Conservation (phyloP, 2,329 filamentous ascomycete species). For the Microthyrium microscopicum region DNA sequence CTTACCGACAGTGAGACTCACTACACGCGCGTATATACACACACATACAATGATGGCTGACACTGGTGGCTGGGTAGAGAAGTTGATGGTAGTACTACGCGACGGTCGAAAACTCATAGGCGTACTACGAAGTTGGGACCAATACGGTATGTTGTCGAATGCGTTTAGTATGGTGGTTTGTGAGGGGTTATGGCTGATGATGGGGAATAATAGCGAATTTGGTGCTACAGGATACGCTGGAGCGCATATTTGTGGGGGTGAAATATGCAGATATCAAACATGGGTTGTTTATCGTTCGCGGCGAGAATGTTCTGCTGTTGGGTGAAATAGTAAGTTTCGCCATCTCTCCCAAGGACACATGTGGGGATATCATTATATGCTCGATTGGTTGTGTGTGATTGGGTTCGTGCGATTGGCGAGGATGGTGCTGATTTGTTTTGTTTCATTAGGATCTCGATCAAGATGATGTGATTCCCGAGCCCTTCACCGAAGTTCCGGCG, state of each 20-base stretch:
- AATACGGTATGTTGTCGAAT: slow-evolving; percentile 54
- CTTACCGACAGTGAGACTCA: slow-evolving; percentile 77
- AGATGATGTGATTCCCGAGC: slow-evolving; percentile 68
- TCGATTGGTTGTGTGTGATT: background rate
- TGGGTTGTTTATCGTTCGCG: slow-evolving; percentile 80
- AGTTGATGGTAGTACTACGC: slow-evolving; percentile 77
- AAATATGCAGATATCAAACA: slow-evolving; percentile 73
- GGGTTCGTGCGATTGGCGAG: background rate
- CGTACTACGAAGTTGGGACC: slow-evolving; percentile 88
- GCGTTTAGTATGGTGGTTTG: background rate
- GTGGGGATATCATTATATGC: background rate
- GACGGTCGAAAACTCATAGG: slow-evolving; percentile 91
- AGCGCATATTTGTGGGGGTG: slow-evolving; percentile 56
- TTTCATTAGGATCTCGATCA: slow-evolving; percentile 63
- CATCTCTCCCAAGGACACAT: background rate
- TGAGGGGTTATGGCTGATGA: background rate
- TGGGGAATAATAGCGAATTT: slow-evolving; percentile 54
- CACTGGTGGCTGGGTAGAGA: slow-evolving; percentile 44
- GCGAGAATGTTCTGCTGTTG: slow-evolving; percentile 90
- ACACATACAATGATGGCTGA: background rate
- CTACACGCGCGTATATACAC: slow-evolving; percentile 6
- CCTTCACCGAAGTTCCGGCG: slow-evolving; percentile 49
- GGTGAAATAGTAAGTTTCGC: slow-evolving; percentile 52
- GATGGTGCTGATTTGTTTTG: background rate
- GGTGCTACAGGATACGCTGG: slow-evolving; percentile 80